Evolutionary conservation across 345 rosid species (phyloP).

Genomic region (Arabidopsis thaliana): DNA sequence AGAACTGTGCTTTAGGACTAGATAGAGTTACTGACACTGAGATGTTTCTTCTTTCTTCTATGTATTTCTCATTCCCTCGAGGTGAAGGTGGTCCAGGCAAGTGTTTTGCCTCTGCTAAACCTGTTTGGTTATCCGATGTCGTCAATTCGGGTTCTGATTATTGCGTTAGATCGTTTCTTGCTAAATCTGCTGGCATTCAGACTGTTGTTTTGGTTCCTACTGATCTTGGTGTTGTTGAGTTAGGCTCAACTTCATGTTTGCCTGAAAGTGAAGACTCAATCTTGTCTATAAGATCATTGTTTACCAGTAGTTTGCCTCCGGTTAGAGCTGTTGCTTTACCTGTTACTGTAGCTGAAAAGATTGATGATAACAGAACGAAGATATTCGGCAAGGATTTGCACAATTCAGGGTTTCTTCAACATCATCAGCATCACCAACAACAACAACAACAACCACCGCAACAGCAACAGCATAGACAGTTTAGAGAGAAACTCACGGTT

Average conservation of each 20-base stretch:
- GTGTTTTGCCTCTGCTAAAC: slow-evolving; percentile 65
- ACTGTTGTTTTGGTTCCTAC: slow-evolving; percentile 83
- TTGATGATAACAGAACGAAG: slow-evolving; percentile 50
- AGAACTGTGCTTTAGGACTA: slow-evolving; percentile 71
- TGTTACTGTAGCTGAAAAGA: slow-evolving; percentile 48
- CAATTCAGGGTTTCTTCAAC: slow-evolving; percentile 32
- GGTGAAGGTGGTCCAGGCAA: slow-evolving; percentile 91
- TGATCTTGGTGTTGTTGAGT: slow-evolving; percentile 87
- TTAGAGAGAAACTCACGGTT: slow-evolving; percentile 86
- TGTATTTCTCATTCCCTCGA: slow-evolving; percentile 84
- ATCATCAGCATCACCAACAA: slow-evolving; percentile 35
- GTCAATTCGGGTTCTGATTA: slow-evolving; percentile 63
- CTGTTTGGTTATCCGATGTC: slow-evolving; percentile 67
- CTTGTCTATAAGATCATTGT: slow-evolving; percentile 51
- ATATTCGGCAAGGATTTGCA: slow-evolving; percentile 41
- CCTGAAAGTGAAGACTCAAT: slow-evolving; percentile 59
- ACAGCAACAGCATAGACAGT: slow-evolving; percentile 45
- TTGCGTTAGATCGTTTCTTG: slow-evolving; percentile 79
- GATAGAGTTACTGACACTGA: slow-evolving; percentile 87
- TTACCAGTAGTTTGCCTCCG: slow-evolving; percentile 52
- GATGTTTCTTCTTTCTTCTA: slow-evolving; percentile 81
- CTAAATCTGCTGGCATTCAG: slow-evolving; percentile 79
- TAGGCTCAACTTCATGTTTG: slow-evolving; percentile 78
- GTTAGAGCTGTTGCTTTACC: slow-evolving; percentile 41
- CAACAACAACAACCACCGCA: slow-evolving; percentile 20